A percentile compares a stretch with the other conserved stretches of the same genome.
These are phyloP conservation scores for Danielozyma ontarioensis DNA, from an alignment of 805 yeast genomes.

Conservation along the genomic window DNA sequence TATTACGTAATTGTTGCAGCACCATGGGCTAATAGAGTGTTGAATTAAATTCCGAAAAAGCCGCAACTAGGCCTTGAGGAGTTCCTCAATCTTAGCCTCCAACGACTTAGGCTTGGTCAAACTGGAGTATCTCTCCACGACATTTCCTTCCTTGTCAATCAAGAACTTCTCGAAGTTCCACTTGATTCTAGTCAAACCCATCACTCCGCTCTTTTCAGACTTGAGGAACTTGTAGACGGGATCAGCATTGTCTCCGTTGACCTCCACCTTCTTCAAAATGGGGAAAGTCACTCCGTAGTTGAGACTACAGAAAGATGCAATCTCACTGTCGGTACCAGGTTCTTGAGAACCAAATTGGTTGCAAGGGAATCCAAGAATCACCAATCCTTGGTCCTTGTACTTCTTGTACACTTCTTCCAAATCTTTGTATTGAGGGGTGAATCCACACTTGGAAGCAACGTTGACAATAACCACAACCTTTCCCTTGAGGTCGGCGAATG, in stretches of 20 bases:
- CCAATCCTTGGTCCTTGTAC: slow-evolving; percentile 31
- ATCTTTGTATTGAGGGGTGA: slow-evolving; percentile 38
- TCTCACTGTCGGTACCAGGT: slow-evolving; percentile 48
- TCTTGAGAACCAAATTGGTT: slow-evolving; percentile 41
- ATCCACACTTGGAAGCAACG: slow-evolving; percentile 73
- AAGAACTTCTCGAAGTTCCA: slow-evolving; percentile 45
- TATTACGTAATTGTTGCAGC: too few species aligned
- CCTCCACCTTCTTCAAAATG: slow-evolving; percentile 77
- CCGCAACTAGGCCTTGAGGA: background rate
- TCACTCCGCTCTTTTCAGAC: slow-evolving; percentile 44
- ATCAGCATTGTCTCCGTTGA: slow-evolving; percentile 78
- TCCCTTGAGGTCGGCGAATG: slow-evolving; percentile 61
- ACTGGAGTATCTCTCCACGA: slow-evolving; percentile 56
- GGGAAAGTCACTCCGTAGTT: slow-evolving; percentile 94
- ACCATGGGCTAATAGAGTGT: too few species aligned
- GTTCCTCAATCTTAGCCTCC: slow-evolving; percentile 11
- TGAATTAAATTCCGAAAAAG: too few species aligned
- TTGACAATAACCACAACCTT: slow-evolving; percentile 81
- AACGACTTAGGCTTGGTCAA: slow-evolving; percentile 43
- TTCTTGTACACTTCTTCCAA: slow-evolving; percentile 39
- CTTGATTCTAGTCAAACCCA: slow-evolving; percentile 38
- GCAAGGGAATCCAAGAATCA: slow-evolving; percentile 40
- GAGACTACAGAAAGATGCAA: slow-evolving; percentile 63
- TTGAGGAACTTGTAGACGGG: slow-evolving; percentile 80
- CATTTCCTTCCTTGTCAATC: slow-evolving; percentile 36